These are phyloP conservation scores for Termitomyces bulborhizus DNA, from an alignment of 768 basidiomycete species.

Conservation along the genomic window DNA sequence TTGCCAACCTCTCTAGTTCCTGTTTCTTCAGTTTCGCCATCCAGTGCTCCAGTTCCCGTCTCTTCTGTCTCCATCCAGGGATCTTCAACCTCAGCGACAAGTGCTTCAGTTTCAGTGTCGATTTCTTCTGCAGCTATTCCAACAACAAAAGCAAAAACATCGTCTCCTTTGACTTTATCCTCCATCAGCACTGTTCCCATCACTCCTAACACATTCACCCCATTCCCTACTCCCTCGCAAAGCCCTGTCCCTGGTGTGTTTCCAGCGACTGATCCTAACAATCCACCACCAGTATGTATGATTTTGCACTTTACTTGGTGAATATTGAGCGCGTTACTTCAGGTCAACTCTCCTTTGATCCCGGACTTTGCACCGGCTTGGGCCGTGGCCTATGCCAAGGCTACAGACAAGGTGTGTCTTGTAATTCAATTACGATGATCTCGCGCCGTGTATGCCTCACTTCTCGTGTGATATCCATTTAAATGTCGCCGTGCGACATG, in stretches of 20 bases:
- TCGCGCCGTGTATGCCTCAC: not conserved
- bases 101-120: not conserved
- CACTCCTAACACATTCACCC: constrained; percentile 29
- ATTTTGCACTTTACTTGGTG: not conserved
- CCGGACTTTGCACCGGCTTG: constrained; percentile 52
- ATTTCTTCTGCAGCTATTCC: not conserved
- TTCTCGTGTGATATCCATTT: too few relatives aligned
- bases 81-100: not conserved
- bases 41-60: not conserved
- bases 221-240: constrained; percentile 58
- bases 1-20: not conserved
- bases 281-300: constrained; percentile 47
- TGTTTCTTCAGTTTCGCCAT: not conserved
- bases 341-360: constrained; percentile 30
- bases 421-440: not conserved
- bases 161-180: constrained; percentile 6
- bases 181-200: constrained; percentile 8
- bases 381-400: constrained; percentile 53
- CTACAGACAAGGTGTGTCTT: constrained; percentile 42
- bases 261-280: constrained; percentile 46
- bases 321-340: not conserved
- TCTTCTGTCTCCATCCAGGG: constrained; percentile 2
- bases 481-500: not conserved
- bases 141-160: constrained; percentile 1
- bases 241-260: constrained; percentile 46